These are phyloP conservation scores for Coriolopsis trogii DNA, from an alignment of 1,284 basidiomycete species.

Conservation along the genomic window DNA sequence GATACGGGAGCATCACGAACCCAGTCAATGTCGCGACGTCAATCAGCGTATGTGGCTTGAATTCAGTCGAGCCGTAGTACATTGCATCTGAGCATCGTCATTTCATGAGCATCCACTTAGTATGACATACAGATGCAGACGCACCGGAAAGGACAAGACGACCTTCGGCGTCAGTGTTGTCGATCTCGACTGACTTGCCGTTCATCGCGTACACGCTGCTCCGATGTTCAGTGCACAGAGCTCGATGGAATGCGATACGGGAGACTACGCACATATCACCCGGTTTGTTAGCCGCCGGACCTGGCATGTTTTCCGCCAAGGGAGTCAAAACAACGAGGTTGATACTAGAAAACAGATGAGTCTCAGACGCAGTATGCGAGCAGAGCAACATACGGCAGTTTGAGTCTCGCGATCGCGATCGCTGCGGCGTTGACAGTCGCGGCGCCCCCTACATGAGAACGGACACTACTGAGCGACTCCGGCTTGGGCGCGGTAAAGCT, in stretches of 20 bases:
- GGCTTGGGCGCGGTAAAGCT: too few species aligned
- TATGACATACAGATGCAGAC: too few species aligned
- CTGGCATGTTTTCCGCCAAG: conserved; percentile 88
- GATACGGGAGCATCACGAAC: too few species aligned
- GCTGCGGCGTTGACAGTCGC: conserved; percentile 77
- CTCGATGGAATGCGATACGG: too few species aligned
- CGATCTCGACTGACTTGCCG: conserved; percentile 85
- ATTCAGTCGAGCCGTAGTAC: conserved; percentile 80
- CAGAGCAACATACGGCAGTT: too few species aligned
- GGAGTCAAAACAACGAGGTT: conserved; percentile 78
- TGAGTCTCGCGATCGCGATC: conserved; percentile 80
- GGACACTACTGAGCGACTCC: conserved; percentile 3
- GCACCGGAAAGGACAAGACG: conserved; percentile 79
- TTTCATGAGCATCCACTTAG: background rate
- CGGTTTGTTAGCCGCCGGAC: conserved; percentile 85
- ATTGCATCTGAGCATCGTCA: conserved; percentile 73
- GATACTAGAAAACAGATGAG: too few species aligned
- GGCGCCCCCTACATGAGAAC: conserved; percentile 77
- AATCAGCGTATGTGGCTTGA: conserved; percentile 81
- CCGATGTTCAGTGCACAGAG: too few species aligned
- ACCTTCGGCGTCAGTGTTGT: conserved; percentile 91
- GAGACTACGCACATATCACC: too few species aligned
- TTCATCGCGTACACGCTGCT: conserved; percentile 86
- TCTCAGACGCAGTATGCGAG: too few species aligned
- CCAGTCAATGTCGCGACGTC: conserved; percentile 85